A percentile compares a stretch with the other conserved stretches of the same genome.
phyloP scores from a whole-genome alignment of 768 basidiomycete species.

The Amanita exitialis region DNA sequence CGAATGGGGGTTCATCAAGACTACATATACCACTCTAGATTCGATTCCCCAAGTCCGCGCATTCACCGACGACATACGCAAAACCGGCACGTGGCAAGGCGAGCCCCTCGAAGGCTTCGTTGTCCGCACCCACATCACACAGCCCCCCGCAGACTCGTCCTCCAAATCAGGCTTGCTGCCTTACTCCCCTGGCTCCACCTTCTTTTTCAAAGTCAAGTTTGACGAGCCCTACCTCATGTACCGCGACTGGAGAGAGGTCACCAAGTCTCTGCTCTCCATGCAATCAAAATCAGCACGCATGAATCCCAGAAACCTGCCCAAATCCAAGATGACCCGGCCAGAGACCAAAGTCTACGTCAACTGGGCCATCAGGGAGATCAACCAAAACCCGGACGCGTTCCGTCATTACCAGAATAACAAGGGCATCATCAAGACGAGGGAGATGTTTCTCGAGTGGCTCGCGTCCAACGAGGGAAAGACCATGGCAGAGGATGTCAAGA shows the following conservation, averaged over 20 bases:
- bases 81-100: conserved; percentile 71
- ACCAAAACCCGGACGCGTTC: conserved; percentile 48
- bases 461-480: conserved; percentile 34
- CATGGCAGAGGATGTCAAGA: conserved; percentile 10
- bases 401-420: conserved; percentile 53
- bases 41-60: conserved; percentile 56
- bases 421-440: conserved; percentile 80
- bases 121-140: conserved; percentile 62
- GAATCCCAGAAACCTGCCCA: conserved; percentile 33
- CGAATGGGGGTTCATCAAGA: conserved; percentile 89
- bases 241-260: conserved; percentile 94
- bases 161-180: conserved; percentile 37
- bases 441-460: conserved; percentile 67
- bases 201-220: conserved; percentile 99
- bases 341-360: conserved; percentile 74
- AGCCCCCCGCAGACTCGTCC: conserved; percentile 21
- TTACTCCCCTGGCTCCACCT: conserved; percentile 70
- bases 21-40: conserved; percentile 45
- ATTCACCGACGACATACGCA: conserved; percentile 62
- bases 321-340: conserved; percentile 58
- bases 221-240: conserved; percentile 99
- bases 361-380: conserved; percentile 79
- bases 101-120: conserved; percentile 92
- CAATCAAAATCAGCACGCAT: conserved; percentile 18
- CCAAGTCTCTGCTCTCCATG: conserved; percentile 55